These are phyloP conservation scores for Teratosphaeria epicoccoides DNA, from an alignment of 2,329 filamentous ascomycete species.

Conservation along the genomic window DNA sequence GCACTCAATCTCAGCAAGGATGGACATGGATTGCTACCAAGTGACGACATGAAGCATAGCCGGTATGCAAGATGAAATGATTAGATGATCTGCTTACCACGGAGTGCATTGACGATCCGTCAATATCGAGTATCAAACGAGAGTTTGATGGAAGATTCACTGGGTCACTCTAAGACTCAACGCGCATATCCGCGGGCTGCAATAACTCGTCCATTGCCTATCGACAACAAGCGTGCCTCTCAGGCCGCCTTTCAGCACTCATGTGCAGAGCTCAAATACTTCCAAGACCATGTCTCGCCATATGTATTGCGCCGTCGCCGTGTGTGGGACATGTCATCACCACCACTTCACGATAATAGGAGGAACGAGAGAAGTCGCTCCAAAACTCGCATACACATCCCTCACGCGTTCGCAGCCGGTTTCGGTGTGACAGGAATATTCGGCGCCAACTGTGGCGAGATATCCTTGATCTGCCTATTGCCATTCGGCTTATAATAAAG, in stretches of 20 bases:
- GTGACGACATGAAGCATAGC: neutral
- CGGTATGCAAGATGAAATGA: neutral
- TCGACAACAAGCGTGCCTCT: too few relatives aligned
- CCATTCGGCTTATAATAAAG: slow-evolving; percentile 88
- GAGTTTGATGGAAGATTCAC: too few relatives aligned
- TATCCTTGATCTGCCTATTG: slow-evolving; percentile 48
- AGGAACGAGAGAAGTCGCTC: neutral
- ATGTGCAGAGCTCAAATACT: neutral
- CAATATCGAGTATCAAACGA: too few relatives aligned
- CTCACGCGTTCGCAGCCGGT: neutral
- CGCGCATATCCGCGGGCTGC: too few relatives aligned
- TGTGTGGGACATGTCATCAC: neutral
- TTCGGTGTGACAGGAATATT: slow-evolving; percentile 6
- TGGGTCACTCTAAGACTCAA: too few relatives aligned
- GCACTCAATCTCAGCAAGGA: neutral
- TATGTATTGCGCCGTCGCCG: neutral
- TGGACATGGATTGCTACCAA: neutral
- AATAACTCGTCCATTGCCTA: too few relatives aligned
- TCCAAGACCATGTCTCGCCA: neutral
- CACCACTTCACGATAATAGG: neutral
- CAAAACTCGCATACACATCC: neutral
- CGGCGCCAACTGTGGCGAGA: slow-evolving; percentile 1
- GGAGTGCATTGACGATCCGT: neutral
- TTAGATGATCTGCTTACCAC: neutral
- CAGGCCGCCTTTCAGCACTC: neutral